Evolutionary conservation across 345 rosid genomes (phyloP).

Genomic region (Abelmoschus esculentus): DNA sequence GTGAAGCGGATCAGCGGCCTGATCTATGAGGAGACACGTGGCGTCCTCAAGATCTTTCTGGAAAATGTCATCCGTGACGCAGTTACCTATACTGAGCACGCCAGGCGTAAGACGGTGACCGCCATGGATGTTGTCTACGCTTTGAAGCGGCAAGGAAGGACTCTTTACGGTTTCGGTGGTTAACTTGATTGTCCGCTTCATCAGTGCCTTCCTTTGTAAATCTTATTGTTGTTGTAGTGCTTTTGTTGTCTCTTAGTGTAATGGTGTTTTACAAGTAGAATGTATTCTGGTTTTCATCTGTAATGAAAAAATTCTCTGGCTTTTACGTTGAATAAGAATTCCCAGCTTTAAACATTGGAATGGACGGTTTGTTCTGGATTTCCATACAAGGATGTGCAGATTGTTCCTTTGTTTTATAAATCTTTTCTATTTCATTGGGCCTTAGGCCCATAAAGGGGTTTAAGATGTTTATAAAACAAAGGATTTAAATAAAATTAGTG

Average conservation of each 20-base stretch:
- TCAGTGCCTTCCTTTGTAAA: neutral
- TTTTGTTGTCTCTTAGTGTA: neutral
- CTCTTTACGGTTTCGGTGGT: constrained; percentile 16
- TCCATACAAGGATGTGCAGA: no score
- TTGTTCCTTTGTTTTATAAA: no score
- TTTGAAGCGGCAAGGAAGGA: constrained; percentile 25
- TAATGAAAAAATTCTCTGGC: neutral
- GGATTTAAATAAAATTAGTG: no score
- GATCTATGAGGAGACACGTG: constrained; percentile 16
- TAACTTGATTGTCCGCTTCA: neutral
- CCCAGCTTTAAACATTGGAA: neutral
- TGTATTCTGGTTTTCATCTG: neutral
- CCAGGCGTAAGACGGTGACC: constrained; percentile 25
- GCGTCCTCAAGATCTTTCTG: constrained; percentile 13
- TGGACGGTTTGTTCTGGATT: neutral
- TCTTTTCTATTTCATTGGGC: no score
- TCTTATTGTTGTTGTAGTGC: no score
- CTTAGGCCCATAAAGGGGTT: no score
- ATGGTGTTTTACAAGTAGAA: neutral
- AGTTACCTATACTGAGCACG: constrained; percentile 16
- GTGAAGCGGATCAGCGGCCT: constrained; percentile 13
- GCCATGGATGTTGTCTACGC: constrained; percentile 32
- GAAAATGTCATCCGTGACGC: constrained; percentile 16
- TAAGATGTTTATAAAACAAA: no score
- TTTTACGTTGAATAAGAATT: neutral